phyloP scores from a whole-genome alignment of 257 asterid species.

The Parsonsia alboflavescens region DNA sequence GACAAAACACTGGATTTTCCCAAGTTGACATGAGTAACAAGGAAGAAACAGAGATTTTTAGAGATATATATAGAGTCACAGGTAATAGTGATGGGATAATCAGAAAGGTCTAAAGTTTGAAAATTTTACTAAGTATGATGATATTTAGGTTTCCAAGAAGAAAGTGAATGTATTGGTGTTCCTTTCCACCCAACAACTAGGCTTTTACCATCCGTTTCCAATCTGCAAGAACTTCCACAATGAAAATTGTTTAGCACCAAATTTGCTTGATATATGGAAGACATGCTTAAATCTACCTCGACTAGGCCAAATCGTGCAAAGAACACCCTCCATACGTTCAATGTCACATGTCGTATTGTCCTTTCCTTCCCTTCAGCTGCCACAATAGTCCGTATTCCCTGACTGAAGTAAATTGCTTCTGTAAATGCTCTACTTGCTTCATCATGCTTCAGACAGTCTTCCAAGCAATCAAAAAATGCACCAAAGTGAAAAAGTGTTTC shows the following conservation, averaged over 20 bases:
- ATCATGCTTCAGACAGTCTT: conserved; percentile 38
- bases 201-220: conserved; percentile 13
- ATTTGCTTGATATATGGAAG: conserved; percentile 43
- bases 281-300: conserved; percentile 44
- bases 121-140: neutral
- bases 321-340: conserved; percentile 47
- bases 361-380: conserved; percentile 40
- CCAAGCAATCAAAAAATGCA: conserved; percentile 41
- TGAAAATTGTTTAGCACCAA: conserved; percentile 34
- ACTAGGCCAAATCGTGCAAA: conserved; percentile 41
- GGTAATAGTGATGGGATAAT: neutral
- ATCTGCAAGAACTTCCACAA: conserved; percentile 15
- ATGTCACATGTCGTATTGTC: conserved; percentile 33
- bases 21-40: neutral
- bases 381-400: conserved; percentile 30
- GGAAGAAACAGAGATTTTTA: neutral
- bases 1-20: neutral
- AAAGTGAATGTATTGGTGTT: conserved; percentile 12
- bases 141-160: conserved; percentile 10
- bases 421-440: conserved; percentile 28
- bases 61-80: neutral
- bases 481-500: conserved; percentile 48
- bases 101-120: neutral
- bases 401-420: conserved; percentile 29
- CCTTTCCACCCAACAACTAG: conserved; percentile 17